Percentiles rank a stretch among this genome's conserved stretches.
These are phyloP conservation scores for Imleria badia DNA, from an alignment of 768 basidiomycete species.

Conservation along the genomic window DNA sequence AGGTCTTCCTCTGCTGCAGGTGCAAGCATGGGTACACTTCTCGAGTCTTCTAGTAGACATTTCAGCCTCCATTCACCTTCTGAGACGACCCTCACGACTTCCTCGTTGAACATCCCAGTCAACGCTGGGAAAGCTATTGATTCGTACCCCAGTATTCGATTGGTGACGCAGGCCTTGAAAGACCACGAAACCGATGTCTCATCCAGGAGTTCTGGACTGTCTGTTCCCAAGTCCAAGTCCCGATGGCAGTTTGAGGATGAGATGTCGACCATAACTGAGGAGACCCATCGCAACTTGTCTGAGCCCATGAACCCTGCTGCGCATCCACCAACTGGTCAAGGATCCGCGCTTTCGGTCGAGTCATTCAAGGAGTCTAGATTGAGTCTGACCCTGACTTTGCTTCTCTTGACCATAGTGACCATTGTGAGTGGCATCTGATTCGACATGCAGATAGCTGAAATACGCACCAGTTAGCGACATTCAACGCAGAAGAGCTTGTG, in stretches of 20 bases:
- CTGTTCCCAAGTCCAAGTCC: conserved; percentile 8
- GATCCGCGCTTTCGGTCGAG: conserved; percentile 14
- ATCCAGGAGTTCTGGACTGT: conserved; percentile 2
- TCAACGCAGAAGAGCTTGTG: conserved; percentile 75
- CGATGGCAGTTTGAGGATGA: conserved; percentile 18
- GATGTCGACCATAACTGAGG: conserved; percentile 1
- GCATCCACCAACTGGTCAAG: conserved; percentile 13
- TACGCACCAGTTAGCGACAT: conserved; percentile 44
- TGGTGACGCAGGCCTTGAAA: conserved; percentile 19
- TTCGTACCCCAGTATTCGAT: conserved; percentile 21
- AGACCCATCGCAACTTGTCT: conserved; percentile 1
- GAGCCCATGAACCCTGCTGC: conserved; percentile 13
- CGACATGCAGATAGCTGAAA: conserved; percentile 1
- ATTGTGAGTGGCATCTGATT: conserved; percentile 43
- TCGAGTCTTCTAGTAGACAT: conserved; percentile 6
- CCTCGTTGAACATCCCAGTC: conserved; percentile 1
- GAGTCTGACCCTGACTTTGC: conserved; percentile 56
- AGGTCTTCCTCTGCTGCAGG: conserved; percentile 12
- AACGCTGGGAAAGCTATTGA: conserved; percentile 10
- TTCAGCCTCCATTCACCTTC: conserved; percentile 24
- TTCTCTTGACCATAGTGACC: conserved; percentile 58
- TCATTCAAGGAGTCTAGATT: conserved; percentile 52
- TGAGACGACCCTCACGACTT: conserved; percentile 24
- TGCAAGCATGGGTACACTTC: conserved; percentile 11
- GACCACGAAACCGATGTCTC: neutral